A percentile compares a stretch with the other conserved stretches of the same genome.
phyloP scores from a whole-genome alignment of 1,284 basidiomycete species.

The Puccinia hordei region DNA sequence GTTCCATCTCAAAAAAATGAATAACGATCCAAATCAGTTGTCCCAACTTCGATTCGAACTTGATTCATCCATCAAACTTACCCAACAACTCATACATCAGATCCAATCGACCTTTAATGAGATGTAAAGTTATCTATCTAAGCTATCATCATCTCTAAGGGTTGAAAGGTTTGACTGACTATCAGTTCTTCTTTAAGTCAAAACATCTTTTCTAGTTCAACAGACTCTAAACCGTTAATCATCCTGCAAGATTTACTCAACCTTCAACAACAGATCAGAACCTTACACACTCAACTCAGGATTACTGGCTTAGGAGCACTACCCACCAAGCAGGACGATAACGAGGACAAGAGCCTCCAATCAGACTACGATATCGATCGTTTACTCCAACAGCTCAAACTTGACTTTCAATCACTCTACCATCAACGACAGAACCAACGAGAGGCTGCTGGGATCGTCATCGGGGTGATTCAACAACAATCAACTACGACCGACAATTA shows the following conservation, averaged over 20 bases:
- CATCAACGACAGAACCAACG: slow-evolving; percentile 16
- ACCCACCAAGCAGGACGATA: no score
- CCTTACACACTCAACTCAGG: not conserved
- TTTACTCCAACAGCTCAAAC: not conserved
- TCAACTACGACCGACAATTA: not conserved
- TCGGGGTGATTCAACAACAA: not conserved
- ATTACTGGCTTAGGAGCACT: not conserved
- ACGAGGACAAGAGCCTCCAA: not conserved
- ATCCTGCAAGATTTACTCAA: not conserved
- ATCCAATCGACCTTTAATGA: not conserved
- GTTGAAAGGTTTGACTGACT: no score
- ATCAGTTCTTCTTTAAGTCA: no score
- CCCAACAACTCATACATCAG: not conserved
- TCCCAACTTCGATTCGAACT: not conserved
- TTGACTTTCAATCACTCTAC: not conserved
- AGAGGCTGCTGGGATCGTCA: not conserved
- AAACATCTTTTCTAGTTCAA: no score
- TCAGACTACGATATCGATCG: not conserved
- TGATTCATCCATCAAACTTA: no score
- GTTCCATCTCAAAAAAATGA: no score
- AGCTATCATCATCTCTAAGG: no score
- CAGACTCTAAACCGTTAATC: no score
- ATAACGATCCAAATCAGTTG: no score
- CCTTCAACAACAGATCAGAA: not conserved
- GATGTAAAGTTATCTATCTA: no score